Evolutionary conservation across 768 basidiomycete species (phyloP).

Genomic region (Ramaria rubella): DNA sequence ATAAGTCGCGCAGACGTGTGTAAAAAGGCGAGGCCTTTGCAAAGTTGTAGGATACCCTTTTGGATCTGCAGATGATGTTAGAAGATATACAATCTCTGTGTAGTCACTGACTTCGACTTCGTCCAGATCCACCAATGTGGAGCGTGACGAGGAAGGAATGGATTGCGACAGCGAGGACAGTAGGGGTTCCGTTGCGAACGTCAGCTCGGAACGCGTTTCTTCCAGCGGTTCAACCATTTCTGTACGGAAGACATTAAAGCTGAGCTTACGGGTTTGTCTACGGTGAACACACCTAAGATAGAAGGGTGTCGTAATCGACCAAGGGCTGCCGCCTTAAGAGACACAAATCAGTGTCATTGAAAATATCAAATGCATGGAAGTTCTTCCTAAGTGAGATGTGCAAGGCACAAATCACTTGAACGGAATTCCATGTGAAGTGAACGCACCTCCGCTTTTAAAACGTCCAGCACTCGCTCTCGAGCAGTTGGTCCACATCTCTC

Average conservation of each 20-base stretch:
- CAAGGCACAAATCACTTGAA: neutral
- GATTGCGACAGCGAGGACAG: slow-evolving; percentile 75
- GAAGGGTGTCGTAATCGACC: slow-evolving; percentile 88
- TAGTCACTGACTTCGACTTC: slow-evolving; percentile 75
- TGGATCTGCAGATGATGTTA: slow-evolving; percentile 56
- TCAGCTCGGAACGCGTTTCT: slow-evolving; percentile 81
- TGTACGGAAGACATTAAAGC: slow-evolving; percentile 24
- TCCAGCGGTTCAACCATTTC: slow-evolving; percentile 98
- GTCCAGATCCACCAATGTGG: slow-evolving; percentile 74
- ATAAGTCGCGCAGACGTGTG: slow-evolving; percentile 89
- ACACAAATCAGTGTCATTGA: neutral
- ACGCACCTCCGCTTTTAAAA: slow-evolving; percentile 84
- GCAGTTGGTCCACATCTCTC: slow-evolving; percentile 58
- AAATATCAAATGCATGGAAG: neutral
- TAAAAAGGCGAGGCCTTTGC: slow-evolving; percentile 84
- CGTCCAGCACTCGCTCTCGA: slow-evolving; percentile 72
- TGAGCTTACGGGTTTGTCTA: neutral
- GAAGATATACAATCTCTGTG: neutral
- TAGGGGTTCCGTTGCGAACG: slow-evolving; percentile 91
- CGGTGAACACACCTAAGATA: slow-evolving; percentile 57
- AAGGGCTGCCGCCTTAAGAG: slow-evolving; percentile 66
- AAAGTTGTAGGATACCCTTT: slow-evolving; percentile 90
- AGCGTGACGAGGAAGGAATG: slow-evolving; percentile 55
- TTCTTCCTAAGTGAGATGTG: neutral
- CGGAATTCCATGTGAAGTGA: neutral